phyloP scores from a whole-genome alignment of 371 early-diverging fungal species.

The Haplosporangium sp. region DNA sequence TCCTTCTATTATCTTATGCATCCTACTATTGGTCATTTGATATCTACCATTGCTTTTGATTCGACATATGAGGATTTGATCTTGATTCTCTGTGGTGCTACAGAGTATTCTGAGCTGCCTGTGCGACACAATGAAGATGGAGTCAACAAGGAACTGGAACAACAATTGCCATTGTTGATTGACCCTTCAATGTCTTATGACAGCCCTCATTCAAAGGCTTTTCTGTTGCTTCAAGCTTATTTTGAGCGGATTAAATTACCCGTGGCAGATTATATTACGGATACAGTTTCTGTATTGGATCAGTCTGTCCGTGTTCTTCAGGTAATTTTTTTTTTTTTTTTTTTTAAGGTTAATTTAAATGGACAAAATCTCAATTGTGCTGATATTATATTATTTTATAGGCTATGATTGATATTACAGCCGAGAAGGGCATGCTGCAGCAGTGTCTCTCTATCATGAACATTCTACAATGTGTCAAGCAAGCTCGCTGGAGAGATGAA shows the following conservation, averaged over 20 bases:
- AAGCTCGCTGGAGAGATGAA: conserved; percentile 85
- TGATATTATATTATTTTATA: conserved; percentile 53
- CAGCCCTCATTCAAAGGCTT: conserved; percentile 91
- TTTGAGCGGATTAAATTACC: conserved; percentile 75
- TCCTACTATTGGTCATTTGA: conserved; percentile 79
- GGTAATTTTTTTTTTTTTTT: conserved; percentile 29
- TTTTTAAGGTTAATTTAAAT: not conserved
- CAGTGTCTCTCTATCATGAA: conserved; percentile 77
- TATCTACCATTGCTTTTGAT: conserved; percentile 60
- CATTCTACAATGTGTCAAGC: conserved; percentile 90
- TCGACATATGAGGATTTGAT: conserved; percentile 72
- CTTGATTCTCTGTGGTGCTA: conserved; percentile 79
- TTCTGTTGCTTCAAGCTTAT: conserved; percentile 90
- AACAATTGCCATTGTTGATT: conserved; percentile 67
- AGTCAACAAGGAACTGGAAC: conserved; percentile 81
- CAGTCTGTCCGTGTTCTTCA: conserved; percentile 90
- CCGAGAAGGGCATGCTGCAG: conserved; percentile 74
- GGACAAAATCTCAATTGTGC: not conserved
- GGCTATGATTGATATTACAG: conserved; percentile 93
- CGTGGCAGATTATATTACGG: conserved; percentile 89
- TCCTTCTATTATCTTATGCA: conserved; percentile 92
- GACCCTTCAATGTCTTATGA: conserved; percentile 68
- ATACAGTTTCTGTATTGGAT: conserved; percentile 92
- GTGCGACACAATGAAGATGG: conserved; percentile 94
- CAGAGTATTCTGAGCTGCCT: conserved; percentile 91